Evolutionary conservation across 140 eudicot genomes (phyloP).

Genomic region (Bidens hawaiensis): DNA sequence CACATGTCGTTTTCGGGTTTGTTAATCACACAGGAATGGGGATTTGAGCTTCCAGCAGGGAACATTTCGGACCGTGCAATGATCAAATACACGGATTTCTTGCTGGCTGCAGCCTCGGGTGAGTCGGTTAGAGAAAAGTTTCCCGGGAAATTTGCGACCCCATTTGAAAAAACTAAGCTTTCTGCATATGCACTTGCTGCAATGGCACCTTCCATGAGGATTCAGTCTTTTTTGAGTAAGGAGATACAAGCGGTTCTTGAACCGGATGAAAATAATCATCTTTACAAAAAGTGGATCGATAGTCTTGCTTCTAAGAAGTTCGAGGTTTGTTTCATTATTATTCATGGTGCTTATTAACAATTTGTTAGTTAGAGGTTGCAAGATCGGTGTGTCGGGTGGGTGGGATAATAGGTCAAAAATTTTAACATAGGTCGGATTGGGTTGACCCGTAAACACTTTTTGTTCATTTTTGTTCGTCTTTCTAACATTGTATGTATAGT

Average conservation of each 20-base stretch:
- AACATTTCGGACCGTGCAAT: conserved; percentile 34
- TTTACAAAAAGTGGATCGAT: conserved; percentile 54
- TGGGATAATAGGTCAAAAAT: background rate
- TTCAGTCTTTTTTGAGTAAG: conserved; percentile 42
- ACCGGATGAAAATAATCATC: conserved; percentile 39
- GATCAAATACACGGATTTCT: conserved; percentile 49
- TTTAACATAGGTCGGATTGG: too few relatives aligned
- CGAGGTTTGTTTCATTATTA: conserved; percentile 39
- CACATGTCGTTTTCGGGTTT: too few relatives aligned
- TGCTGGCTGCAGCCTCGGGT: conserved; percentile 59
- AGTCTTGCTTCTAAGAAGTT: conserved; percentile 40
- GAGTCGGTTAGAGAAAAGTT: conserved; percentile 45
- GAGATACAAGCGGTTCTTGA: conserved; percentile 47
- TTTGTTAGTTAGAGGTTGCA: background rate
- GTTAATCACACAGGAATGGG: conserved; percentile 45
- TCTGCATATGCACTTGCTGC: conserved; percentile 61
- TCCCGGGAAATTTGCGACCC: conserved; percentile 48
- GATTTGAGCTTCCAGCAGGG: conserved; percentile 56
- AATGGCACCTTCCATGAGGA: conserved; percentile 60
- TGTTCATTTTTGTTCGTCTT: too few relatives aligned
- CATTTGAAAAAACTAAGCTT: conserved; percentile 59
- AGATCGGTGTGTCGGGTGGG: background rate
- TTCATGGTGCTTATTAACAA: background rate
- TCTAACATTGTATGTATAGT: background rate
- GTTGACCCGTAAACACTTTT: too few relatives aligned